phyloP scores from a whole-genome alignment of 352 stramenopile genomes.

The Phytopythium ostracodes region DNA sequence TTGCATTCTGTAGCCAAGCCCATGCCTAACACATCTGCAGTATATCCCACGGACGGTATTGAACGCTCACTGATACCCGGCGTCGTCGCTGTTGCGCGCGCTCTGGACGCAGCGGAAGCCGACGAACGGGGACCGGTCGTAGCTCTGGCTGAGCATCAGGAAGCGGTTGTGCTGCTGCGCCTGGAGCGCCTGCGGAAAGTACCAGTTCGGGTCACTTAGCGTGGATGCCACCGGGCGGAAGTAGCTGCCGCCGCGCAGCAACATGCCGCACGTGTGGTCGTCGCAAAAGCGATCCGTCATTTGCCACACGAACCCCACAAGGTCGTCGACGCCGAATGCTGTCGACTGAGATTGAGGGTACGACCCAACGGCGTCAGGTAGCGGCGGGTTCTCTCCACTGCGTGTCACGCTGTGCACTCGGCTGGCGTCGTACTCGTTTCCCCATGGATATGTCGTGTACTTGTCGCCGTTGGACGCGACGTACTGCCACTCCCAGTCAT shows the following conservation, averaged over 20 bases:
- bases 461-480: slow-evolving; percentile 64
- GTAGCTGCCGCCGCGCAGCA: slow-evolving; percentile 72
- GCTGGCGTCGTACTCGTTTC: slow-evolving; percentile 20
- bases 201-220: slow-evolving; percentile 79
- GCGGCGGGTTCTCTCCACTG: slow-evolving; percentile 29
- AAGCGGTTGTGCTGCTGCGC: slow-evolving; percentile 72
- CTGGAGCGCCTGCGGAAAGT: slow-evolving; percentile 68
- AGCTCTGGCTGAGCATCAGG: slow-evolving; percentile 65
- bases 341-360: slow-evolving; percentile 40
- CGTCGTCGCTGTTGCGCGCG: slow-evolving; percentile 4
- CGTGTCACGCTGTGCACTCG: slow-evolving; percentile 24
- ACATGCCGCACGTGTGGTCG: slow-evolving; percentile 66
- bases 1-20: neutral
- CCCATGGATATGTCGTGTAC: slow-evolving; percentile 66
- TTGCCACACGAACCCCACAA: slow-evolving; percentile 83
- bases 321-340: slow-evolving; percentile 57
- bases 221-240: slow-evolving; percentile 69
- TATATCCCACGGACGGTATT: no score
- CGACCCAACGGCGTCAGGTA: slow-evolving; percentile 41
- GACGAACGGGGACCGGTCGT: slow-evolving; percentile 68
- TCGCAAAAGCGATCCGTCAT: slow-evolving; percentile 87
- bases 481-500: slow-evolving; percentile 88
- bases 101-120: slow-evolving; percentile 72
- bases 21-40: neutral
- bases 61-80: neutral